Conservation (phyloP, 2,329 filamentous ascomycete genomes). For the Byssochlamys sp. region DNA sequence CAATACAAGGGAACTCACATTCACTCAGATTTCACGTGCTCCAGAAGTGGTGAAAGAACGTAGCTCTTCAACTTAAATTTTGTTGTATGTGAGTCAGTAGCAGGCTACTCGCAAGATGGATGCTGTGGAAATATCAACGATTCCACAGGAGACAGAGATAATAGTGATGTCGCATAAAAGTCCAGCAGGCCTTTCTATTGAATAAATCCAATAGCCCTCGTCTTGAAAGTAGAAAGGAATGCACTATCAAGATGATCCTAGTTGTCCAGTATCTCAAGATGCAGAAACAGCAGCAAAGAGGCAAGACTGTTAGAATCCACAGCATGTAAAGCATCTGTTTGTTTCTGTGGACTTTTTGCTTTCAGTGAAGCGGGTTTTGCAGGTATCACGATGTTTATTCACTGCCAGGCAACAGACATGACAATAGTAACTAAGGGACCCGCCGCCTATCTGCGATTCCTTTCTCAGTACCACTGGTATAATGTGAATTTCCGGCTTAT, state of each 20-base stretch:
- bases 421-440: background rate
- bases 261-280: too few relatives aligned
- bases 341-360: background rate
- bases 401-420: background rate
- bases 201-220: too few relatives aligned
- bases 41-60: background rate
- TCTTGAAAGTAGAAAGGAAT: too few relatives aligned
- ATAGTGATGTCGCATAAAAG: background rate
- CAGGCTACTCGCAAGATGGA: background rate
- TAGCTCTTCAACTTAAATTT: background rate
- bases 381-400: background rate
- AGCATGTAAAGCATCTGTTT: background rate
- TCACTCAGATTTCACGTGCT: background rate
- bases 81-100: background rate
- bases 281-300: background rate
- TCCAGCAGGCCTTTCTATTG: background rate
- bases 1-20: background rate
- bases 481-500: background rate
- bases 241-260: too few relatives aligned
- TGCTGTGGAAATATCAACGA: background rate
- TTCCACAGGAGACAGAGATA: too few relatives aligned
- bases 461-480: background rate
- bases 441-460: background rate
- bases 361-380: background rate
- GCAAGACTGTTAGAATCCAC: background rate